These are phyloP conservation scores for Kwoniella sp. DNA, from an alignment of 768 basidiomycete genomes.

Conservation along the genomic window DNA sequence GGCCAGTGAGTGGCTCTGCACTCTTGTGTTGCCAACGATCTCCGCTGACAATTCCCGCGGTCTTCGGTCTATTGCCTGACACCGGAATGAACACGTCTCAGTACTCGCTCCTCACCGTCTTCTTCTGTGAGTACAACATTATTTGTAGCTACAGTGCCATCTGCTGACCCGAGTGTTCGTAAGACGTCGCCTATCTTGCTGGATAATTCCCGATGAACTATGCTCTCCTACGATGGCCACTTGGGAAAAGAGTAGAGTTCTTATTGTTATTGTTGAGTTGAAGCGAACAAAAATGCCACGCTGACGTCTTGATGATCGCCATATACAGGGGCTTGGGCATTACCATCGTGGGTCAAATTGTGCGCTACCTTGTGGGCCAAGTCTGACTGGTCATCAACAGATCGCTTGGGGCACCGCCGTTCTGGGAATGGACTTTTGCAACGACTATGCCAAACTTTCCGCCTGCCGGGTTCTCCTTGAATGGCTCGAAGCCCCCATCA, in stretches of 20 bases:
- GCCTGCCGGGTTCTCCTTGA: slow-evolving; percentile 17
- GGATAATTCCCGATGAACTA: slow-evolving; percentile 15
- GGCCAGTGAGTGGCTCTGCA: too few relatives aligned
- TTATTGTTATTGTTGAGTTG: too few relatives aligned
- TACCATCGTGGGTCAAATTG: too few relatives aligned
- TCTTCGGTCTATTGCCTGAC: slow-evolving; percentile 21
- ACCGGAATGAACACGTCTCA: slow-evolving; percentile 9
- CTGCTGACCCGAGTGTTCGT: not conserved
- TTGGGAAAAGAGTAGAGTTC: slow-evolving; percentile 9
- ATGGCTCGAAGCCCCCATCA: slow-evolving; percentile 10
- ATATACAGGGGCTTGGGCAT: too few relatives aligned
- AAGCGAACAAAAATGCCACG: too few relatives aligned
- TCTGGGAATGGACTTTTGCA: slow-evolving; percentile 16
- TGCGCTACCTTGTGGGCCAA: too few relatives aligned
- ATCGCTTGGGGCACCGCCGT: slow-evolving; percentile 21
- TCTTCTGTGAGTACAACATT: slow-evolving; percentile 22
- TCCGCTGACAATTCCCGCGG: slow-evolving; percentile 12
- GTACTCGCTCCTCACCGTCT: slow-evolving; percentile 14
- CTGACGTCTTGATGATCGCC: too few relatives aligned
- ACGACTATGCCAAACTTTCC: slow-evolving; percentile 18
- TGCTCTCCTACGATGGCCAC: slow-evolving; percentile 17
- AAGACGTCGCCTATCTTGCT: slow-evolving; percentile 18
- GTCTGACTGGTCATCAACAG: too few relatives aligned
- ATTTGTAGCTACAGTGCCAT: too few relatives aligned
- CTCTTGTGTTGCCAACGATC: slow-evolving; percentile 17